phyloP scores from a whole-genome alignment of 257 asterid species.

The Solanum bukasovii region DNA sequence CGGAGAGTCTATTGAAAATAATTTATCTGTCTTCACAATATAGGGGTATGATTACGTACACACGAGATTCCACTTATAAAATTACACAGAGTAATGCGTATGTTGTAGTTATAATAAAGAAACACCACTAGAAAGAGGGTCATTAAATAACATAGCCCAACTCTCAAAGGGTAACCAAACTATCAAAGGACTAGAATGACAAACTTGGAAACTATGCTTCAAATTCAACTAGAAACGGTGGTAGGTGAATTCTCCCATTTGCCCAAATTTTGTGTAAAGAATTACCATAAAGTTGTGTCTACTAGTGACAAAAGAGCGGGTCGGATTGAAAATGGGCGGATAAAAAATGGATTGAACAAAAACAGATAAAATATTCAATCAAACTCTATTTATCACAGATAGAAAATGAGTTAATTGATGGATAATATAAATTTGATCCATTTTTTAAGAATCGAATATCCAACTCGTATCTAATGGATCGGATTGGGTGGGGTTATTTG shows the following conservation, averaged over 20 bases:
- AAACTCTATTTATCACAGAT: neutral
- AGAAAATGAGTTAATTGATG: neutral
- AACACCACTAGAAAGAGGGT: neutral
- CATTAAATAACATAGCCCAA: neutral
- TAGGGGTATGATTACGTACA: neutral
- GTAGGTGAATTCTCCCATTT: neutral
- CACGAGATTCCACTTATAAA: neutral
- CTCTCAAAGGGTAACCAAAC: neutral
- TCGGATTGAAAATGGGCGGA: neutral
- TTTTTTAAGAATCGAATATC: neutral
- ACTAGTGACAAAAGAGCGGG: neutral
- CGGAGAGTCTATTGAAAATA: neutral
- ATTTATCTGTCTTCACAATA: neutral
- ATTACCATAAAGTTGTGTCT: neutral
- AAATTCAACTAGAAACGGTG: neutral
- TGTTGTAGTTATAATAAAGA: neutral
- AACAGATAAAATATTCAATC: neutral
- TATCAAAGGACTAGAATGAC: neutral
- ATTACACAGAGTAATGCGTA: neutral
- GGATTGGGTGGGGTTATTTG: neutral
- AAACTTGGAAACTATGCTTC: neutral
- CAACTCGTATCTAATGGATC: neutral
- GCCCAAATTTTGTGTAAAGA: neutral
- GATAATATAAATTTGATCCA: neutral
- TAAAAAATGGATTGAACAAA: neutral